phyloP scores from a whole-genome alignment of 75 land plant genomes.

The Sequoiadendron giganteum region DNA sequence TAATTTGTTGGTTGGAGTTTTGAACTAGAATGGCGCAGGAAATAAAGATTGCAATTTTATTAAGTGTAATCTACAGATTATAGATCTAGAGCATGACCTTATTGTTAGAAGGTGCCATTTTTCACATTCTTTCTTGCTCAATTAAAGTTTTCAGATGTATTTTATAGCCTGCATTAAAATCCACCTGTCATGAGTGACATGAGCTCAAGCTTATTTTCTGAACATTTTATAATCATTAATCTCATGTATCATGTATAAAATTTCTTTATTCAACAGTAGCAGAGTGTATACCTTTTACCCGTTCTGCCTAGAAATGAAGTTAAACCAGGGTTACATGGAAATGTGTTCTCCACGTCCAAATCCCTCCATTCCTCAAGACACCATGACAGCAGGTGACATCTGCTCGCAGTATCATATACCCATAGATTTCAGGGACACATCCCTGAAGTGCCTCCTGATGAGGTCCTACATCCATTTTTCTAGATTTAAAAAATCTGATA shows the following conservation, averaged over 20 bases:
- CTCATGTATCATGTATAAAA: background rate
- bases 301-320: background rate
- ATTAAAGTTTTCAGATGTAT: background rate
- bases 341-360: too few relatives aligned
- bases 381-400: too few relatives aligned
- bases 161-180: too few relatives aligned
- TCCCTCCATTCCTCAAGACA: too few relatives aligned
- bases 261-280: background rate
- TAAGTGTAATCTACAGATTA: background rate
- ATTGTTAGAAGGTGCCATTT: background rate
- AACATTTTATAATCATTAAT: too few relatives aligned
- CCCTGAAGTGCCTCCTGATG: too few relatives aligned
- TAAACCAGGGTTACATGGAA: background rate
- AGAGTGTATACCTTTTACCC: background rate
- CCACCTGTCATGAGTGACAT: too few relatives aligned
- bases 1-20: background rate
- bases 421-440: too few relatives aligned
- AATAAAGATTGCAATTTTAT: background rate
- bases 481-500: too few relatives aligned
- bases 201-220: too few relatives aligned
- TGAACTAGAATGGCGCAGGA: background rate
- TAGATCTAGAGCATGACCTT: background rate
- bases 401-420: too few relatives aligned
- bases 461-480: too few relatives aligned
- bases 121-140: background rate